Evolutionary conservation across 768 basidiomycete genomes (phyloP).

Genomic region (Naganishia onofrii): DNA sequence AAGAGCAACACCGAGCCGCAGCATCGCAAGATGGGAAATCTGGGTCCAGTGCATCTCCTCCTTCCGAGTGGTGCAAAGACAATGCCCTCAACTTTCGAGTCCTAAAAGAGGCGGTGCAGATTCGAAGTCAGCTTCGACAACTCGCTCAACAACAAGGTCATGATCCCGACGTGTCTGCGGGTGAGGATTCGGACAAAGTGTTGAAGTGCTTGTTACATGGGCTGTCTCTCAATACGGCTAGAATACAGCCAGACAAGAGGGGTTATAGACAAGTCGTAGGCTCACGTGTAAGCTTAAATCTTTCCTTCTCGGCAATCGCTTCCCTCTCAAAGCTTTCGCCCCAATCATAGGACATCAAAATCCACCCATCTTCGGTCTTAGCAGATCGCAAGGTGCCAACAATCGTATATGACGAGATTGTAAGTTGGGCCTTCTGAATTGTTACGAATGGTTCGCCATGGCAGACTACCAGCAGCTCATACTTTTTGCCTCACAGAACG

Average conservation of each 20-base stretch:
- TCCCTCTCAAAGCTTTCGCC: background rate
- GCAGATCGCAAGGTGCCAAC: conserved; percentile 76
- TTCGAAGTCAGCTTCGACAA: conserved; percentile 71
- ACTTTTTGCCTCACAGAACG: conserved; percentile 35
- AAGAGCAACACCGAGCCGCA: conserved; percentile 14
- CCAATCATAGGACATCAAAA: conserved; percentile 64
- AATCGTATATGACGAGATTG: conserved; percentile 91
- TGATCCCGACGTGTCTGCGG: conserved; percentile 62
- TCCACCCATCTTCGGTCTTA: conserved; percentile 83
- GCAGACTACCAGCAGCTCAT: background rate
- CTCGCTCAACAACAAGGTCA: conserved; percentile 63
- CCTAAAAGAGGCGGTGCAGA: conserved; percentile 71
- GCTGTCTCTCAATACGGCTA: conserved; percentile 75
- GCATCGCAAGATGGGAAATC: background rate
- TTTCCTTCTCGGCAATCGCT: background rate
- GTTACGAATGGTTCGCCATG: background rate
- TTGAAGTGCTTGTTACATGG: conserved; percentile 72
- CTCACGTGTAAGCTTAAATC: conserved; percentile 46
- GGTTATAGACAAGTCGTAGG: conserved; percentile 65
- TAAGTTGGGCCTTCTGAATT: conserved; percentile 59
- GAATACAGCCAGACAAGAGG: conserved; percentile 76
- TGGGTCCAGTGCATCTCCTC: conserved; percentile 48
- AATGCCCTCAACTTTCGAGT: conserved; percentile 81
- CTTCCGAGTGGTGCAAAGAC: conserved; percentile 73
- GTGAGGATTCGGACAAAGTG: conserved; percentile 67